phyloP scores from a whole-genome alignment of 306 rosid species.

The Oemleria cerasiformis region DNA sequence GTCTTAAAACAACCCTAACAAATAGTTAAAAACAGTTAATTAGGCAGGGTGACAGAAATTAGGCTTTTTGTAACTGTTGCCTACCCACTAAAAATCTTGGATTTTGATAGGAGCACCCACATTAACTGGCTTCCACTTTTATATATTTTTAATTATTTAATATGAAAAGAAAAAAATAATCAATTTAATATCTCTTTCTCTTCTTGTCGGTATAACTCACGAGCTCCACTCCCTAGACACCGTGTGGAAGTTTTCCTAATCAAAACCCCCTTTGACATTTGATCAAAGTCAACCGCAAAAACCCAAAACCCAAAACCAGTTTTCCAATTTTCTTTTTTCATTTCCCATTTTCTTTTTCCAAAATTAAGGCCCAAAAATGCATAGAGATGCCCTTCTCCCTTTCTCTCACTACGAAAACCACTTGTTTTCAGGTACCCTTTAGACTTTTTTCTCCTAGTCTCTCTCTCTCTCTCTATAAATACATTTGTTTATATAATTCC shows the following conservation, averaged over 20 bases:
- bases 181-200: background rate
- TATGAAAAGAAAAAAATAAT: background rate
- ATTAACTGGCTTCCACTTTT: slow-evolving; percentile 18
- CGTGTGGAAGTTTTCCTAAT: slow-evolving; percentile 35
- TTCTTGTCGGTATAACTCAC: slow-evolving; percentile 50
- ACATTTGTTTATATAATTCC: slow-evolving; percentile 31
- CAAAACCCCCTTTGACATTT: slow-evolving; percentile 49
- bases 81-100: slow-evolving; percentile 15
- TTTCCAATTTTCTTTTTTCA: slow-evolving; percentile 9
- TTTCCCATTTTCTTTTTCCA: background rate
- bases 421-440: slow-evolving; percentile 9
- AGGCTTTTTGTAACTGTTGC: background rate
- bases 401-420: slow-evolving; percentile 15
- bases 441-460: slow-evolving; percentile 4
- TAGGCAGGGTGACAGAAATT: background rate
- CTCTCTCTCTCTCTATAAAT: slow-evolving; percentile 33
- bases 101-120: slow-evolving; percentile 21
- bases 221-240: slow-evolving; percentile 37
- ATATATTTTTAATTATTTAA: background rate
- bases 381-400: slow-evolving; percentile 52
- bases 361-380: slow-evolving; percentile 1
- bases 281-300: slow-evolving; percentile 32
- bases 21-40: background rate
- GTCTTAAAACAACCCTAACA: background rate
- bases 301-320: slow-evolving; percentile 17